Evolutionary conservation across 805 yeast species (phyloP).

Genomic region (Pichia insulana): DNA sequence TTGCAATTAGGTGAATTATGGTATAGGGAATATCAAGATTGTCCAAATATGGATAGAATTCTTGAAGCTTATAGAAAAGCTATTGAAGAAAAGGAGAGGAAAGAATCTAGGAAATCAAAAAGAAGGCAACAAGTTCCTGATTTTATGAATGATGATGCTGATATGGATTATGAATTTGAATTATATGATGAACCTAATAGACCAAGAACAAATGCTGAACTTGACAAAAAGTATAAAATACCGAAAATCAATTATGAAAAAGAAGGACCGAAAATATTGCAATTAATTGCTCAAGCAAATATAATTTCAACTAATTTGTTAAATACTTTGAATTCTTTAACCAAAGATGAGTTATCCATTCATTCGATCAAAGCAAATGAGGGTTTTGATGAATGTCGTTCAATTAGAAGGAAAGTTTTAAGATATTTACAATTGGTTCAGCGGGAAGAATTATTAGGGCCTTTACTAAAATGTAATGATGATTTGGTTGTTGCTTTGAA

Average conservation of each 20-base stretch:
- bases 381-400: slow-evolving; percentile 66
- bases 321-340: slow-evolving; percentile 43
- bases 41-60: slow-evolving; percentile 37
- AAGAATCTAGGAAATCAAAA: slow-evolving; percentile 4
- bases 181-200: slow-evolving; percentile 12
- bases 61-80: slow-evolving; percentile 37
- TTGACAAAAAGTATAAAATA: slow-evolving; percentile 45
- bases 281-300: slow-evolving; percentile 65
- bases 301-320: slow-evolving; percentile 62
- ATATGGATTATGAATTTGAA: slow-evolving; percentile 30
- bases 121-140: slow-evolving; percentile 23
- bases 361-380: slow-evolving; percentile 55
- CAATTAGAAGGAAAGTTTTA: slow-evolving; percentile 67
- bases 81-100: slow-evolving; percentile 1
- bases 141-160: slow-evolving; percentile 48
- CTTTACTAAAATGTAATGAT: slow-evolving; percentile 82
- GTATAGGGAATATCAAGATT: slow-evolving; percentile 48
- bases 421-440: slow-evolving; percentile 78
- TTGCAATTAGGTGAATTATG: slow-evolving; percentile 53
- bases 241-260: slow-evolving; percentile 61
- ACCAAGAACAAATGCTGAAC: slow-evolving; percentile 26
- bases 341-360: slow-evolving; percentile 44
- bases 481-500: slow-evolving; percentile 70
- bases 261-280: slow-evolving; percentile 65
- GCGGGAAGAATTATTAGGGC: slow-evolving; percentile 81